Percentiles rank a stretch among this genome's conserved stretches.
Evolutionary conservation across 768 basidiomycete genomes (phyloP).

Genomic region (Pisolithus microcarpus): DNA sequence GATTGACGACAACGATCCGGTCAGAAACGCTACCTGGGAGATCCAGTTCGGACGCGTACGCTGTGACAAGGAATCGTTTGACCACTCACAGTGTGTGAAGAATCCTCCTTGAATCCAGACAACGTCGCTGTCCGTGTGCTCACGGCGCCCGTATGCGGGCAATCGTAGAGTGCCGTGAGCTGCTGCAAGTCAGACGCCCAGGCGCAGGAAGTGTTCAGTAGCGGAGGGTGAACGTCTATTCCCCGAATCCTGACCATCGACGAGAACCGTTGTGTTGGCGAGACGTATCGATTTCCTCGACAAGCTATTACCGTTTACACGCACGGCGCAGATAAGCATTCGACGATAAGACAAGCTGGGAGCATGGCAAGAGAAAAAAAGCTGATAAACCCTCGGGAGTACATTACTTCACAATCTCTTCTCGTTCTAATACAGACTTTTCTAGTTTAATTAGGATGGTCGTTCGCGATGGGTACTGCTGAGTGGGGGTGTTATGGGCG

Average conservation of each 20-base stretch:
- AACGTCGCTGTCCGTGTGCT: conserved; percentile 74
- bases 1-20: conserved; percentile 47
- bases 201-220: conserved; percentile 74
- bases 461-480: conserved; percentile 73
- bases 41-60: not conserved
- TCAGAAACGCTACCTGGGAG: conserved; percentile 54
- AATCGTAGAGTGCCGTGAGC: conserved; percentile 58
- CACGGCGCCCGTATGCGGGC: conserved; percentile 66
- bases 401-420: conserved; percentile 75
- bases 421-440: conserved; percentile 85
- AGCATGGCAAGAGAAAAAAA: not conserved
- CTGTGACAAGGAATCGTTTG: not conserved
- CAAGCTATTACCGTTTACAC: not conserved
- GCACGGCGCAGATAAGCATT: not conserved
- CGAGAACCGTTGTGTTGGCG: not conserved
- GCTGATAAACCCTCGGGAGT: not conserved
- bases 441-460: conserved; percentile 98
- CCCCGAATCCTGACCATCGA: conserved; percentile 53
- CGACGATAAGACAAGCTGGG: not conserved
- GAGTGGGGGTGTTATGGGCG: conserved; percentile 84
- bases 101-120: conserved; percentile 62
- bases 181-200: conserved; percentile 72
- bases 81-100: conserved; percentile 49
- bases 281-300: not conserved
- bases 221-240: conserved; percentile 51